A percentile compares a stretch with the other conserved stretches of the same genome.
These are phyloP conservation scores for Exophiala calicioides DNA, from an alignment of 2,329 filamentous ascomycete species.

Conservation along the genomic window DNA sequence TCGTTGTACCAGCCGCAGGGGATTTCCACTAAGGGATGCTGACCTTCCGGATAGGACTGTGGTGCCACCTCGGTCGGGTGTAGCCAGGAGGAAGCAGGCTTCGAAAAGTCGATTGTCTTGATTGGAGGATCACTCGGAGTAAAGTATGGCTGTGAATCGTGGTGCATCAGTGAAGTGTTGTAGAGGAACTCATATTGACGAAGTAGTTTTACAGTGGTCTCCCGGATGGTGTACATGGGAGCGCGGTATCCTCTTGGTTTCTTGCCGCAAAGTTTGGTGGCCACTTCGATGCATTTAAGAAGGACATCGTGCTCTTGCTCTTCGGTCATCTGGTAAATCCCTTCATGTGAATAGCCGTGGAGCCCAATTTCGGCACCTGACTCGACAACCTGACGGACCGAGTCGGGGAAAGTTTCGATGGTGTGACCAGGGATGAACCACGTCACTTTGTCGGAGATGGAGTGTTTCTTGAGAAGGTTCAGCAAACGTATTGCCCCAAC, in stretches of 20 bases:
- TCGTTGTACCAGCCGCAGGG: conserved; percentile 55
- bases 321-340: conserved; percentile 67
- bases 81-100: conserved; percentile 46
- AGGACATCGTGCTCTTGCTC: conserved; percentile 74
- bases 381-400: conserved; percentile 21
- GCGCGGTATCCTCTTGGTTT: conserved; percentile 55
- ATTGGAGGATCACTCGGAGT: conserved; percentile 39
- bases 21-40: conserved; percentile 47
- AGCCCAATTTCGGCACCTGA: conserved; percentile 46
- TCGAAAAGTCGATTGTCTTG: conserved; percentile 42
- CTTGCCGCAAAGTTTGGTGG: conserved; percentile 71
- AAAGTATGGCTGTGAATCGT: conserved; percentile 46
- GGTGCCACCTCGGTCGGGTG: conserved; percentile 38
- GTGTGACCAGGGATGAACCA: conserved; percentile 56
- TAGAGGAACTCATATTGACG: conserved; percentile 47
- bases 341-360: conserved; percentile 73
- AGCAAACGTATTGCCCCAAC: conserved; percentile 55
- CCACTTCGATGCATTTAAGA: conserved; percentile 70
- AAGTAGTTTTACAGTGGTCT: conserved; percentile 43
- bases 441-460: conserved; percentile 43
- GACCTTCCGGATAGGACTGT: conserved; percentile 29
- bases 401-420: conserved; percentile 50
- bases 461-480: conserved; percentile 48
- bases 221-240: conserved; percentile 41
- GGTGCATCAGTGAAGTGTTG: conserved; percentile 46